phyloP scores from a whole-genome alignment of 768 basidiomycete species.

The Hericium rajendrae region DNA sequence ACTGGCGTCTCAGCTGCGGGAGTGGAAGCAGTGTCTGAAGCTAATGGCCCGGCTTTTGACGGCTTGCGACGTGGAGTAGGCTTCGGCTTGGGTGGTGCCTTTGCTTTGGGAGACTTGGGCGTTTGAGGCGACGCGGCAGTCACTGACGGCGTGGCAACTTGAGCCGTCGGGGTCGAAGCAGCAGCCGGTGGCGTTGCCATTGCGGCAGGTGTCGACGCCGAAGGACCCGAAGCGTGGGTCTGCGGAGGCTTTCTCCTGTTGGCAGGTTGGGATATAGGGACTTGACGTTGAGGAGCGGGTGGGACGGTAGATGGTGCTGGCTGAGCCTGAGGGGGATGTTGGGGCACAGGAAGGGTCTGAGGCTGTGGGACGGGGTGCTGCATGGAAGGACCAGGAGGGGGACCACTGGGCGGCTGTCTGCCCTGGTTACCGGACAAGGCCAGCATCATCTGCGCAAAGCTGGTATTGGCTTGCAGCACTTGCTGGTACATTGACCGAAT shows the following conservation, averaged over 20 bases:
- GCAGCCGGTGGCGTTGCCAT: slow-evolving; percentile 8
- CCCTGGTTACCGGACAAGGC: background rate
- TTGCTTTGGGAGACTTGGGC: slow-evolving; percentile 64
- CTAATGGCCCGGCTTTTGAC: too few relatives aligned
- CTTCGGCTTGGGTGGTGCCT: slow-evolving; percentile 39
- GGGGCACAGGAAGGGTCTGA: background rate
- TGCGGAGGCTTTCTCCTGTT: slow-evolving; percentile 10
- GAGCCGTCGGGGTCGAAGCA: slow-evolving; percentile 9
- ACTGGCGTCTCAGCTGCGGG: background rate
- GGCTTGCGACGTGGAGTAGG: slow-evolving; percentile 12
- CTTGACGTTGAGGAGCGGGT: slow-evolving; percentile 1
- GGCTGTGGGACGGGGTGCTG: background rate
- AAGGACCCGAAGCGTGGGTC: background rate
- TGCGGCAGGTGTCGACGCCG: background rate
- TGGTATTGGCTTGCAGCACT: slow-evolving; percentile 10
- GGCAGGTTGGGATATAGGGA: background rate
- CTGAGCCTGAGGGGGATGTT: background rate
- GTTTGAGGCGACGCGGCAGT: slow-evolving; percentile 13
- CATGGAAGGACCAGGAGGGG: background rate
- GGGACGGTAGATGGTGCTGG: background rate
- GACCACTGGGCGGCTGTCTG: background rate
- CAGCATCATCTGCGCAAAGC: slow-evolving; percentile 1
- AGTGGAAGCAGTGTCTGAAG: too few relatives aligned
- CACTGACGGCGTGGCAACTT: slow-evolving; percentile 9
- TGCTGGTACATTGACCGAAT: slow-evolving; percentile 14